Percentiles rank a stretch among this genome's conserved stretches.
phyloP scores from a whole-genome alignment of 2,329 filamentous ascomycete genomes.

The Sporothrix globosa region DNA sequence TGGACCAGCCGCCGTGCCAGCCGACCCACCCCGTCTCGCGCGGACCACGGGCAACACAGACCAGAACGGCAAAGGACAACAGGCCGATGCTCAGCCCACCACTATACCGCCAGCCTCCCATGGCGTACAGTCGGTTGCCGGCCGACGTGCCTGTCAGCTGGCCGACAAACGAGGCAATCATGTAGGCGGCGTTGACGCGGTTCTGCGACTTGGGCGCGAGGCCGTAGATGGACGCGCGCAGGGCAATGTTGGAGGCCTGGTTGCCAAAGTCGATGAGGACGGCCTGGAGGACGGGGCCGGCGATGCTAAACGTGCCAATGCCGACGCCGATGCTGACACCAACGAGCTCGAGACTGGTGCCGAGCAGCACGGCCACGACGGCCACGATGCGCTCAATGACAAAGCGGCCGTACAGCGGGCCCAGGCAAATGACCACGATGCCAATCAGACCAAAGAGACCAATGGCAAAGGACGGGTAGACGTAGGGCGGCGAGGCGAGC shows the following conservation, averaged over 20 bases:
- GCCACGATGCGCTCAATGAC: constrained; percentile 73
- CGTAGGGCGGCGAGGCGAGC: constrained; percentile 69
- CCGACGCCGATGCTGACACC: constrained; percentile 71
- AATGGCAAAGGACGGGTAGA: constrained; percentile 68
- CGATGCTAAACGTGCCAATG: constrained; percentile 65
- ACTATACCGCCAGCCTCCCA: constrained; percentile 56
- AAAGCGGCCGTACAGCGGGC: constrained; percentile 69
- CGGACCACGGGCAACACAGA: constrained; percentile 47
- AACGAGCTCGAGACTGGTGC: constrained; percentile 59
- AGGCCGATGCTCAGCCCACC: constrained; percentile 49
- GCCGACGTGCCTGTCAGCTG: constrained; percentile 72
- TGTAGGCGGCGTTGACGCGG: constrained; percentile 79
- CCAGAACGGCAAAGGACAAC: constrained; percentile 44
- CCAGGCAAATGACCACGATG: constrained; percentile 67
- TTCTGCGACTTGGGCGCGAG: constrained; percentile 74
- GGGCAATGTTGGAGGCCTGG: constrained; percentile 74
- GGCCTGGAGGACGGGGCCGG: constrained; percentile 73
- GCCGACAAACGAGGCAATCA: constrained; percentile 74
- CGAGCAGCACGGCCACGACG: constrained; percentile 67
- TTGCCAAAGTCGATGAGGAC: constrained; percentile 71
- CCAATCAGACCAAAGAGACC: constrained; percentile 80
- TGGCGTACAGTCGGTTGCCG: constrained; percentile 57
- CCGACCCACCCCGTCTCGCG: constrained; percentile 49
- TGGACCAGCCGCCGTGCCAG: constrained; percentile 49
- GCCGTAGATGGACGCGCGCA: constrained; percentile 69